These are phyloP conservation scores for Tremellales sp. DNA, from an alignment of 1,284 basidiomycete genomes.

Conservation along the genomic window DNA sequence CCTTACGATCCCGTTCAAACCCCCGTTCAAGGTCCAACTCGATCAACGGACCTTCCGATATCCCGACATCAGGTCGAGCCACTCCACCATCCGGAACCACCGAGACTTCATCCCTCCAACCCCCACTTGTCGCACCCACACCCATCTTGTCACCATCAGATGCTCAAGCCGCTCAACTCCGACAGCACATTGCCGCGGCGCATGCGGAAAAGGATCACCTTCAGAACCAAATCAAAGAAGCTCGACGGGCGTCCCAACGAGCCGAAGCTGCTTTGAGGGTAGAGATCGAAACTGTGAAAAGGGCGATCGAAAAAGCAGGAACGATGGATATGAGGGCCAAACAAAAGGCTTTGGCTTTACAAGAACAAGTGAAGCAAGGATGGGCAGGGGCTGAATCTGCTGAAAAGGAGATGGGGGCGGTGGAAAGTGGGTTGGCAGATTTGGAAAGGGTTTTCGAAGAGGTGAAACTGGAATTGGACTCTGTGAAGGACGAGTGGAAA, in stretches of 20 bases:
- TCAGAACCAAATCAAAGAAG: conserved; percentile 45
- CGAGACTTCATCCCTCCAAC: conserved; percentile 8
- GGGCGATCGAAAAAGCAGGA: conserved; percentile 45
- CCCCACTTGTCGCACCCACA: conserved; percentile 22
- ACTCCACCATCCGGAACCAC: conserved; percentile 3
- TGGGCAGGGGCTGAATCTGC: conserved; percentile 43
- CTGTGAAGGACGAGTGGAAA: conserved; percentile 29
- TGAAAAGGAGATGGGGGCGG: conserved; percentile 33
- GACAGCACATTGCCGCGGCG: conserved; percentile 40
- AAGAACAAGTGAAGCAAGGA: conserved; percentile 49
- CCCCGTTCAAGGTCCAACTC: conserved; percentile 47
- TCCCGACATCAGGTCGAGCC: conserved; percentile 9
- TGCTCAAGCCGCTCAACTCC: conserved; percentile 40
- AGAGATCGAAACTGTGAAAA: conserved; percentile 47
- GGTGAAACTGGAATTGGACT: conserved; percentile 27
- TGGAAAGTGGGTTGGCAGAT: conserved; percentile 30
- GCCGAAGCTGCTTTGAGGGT: conserved; percentile 44
- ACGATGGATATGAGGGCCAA: conserved; percentile 43
- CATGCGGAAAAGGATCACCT: conserved; percentile 44
- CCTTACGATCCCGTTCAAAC: conserved; percentile 40
- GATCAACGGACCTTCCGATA: conserved; percentile 19
- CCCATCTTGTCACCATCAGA: conserved; percentile 38
- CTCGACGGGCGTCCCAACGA: conserved; percentile 43
- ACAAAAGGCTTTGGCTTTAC: conserved; percentile 47
- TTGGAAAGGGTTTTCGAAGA: conserved; percentile 28